Percentiles rank a stretch among this genome's conserved stretches.
phyloP scores from a whole-genome alignment of 345 rosid genomes.

The Trapa incisa region DNA sequence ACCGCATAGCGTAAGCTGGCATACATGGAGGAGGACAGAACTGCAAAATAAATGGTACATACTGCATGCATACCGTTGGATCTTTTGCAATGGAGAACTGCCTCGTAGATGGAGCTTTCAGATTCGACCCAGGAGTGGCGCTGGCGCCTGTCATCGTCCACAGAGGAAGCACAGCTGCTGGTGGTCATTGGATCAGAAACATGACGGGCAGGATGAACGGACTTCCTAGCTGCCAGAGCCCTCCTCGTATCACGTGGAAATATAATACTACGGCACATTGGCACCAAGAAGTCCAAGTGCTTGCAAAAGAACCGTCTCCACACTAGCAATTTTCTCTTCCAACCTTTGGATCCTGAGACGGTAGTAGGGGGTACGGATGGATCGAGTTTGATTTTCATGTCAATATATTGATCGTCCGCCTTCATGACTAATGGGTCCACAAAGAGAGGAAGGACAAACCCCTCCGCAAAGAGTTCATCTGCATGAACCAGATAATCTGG shows the following conservation, averaged over 20 bases:
- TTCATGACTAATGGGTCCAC: conserved; percentile 26
- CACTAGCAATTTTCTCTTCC: conserved; percentile 40
- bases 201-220: conserved; percentile 30
- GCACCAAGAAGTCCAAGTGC: conserved; percentile 40
- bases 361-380: conserved; percentile 17
- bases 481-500: conserved; percentile 53
- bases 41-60: too few species aligned
- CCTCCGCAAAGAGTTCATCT: conserved; percentile 77
- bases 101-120: conserved; percentile 83
- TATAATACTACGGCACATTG: conserved; percentile 6
- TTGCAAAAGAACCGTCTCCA: conserved; percentile 46
- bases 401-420: conserved; percentile 14
- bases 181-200: conserved; percentile 23
- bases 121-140: conserved; percentile 53
- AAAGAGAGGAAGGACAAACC: conserved; percentile 54
- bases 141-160: conserved; percentile 33
- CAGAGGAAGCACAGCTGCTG: conserved; percentile 45
- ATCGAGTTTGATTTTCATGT: conserved; percentile 10
- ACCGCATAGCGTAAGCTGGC: too few species aligned
- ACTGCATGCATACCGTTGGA: conserved; percentile 36
- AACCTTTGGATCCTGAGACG: conserved; percentile 15
- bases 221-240: conserved; percentile 22
- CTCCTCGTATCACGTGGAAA: conserved; percentile 16
- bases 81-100: conserved; percentile 93
- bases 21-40: too few species aligned